Base-by-base conservation (phyloP, 306 rosid species). In the Albizia julibrissin region DNA sequence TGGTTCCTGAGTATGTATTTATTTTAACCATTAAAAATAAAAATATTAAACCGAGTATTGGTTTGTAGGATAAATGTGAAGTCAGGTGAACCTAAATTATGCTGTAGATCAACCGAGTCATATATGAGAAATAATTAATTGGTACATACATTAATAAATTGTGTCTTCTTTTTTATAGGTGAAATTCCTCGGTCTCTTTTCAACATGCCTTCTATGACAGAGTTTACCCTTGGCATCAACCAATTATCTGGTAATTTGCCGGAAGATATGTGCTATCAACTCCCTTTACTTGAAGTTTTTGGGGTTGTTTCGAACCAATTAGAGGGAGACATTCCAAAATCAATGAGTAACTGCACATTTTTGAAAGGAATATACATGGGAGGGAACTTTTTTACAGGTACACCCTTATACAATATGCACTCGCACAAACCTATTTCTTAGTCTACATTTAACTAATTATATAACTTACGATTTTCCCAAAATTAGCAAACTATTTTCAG, bases 301-400 rank as follows among this genome's bases (percentile, higher is more conserved):
- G 10, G 44, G 0, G 0, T 0, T 1, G 3, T 8, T n/a, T 0
- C 1, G 2, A 84, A 79, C 46, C 66, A 69, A 56, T 10, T 67
- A 7, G 9, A 1, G 3, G 87, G 87, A 16, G 66, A 27, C 34
- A 73, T 84, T 67, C 84, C 31, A 29, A 29, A 13, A 49, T 80
- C 84, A 15, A 59, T 84, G 2, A 42, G 74, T 37, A 84, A 80
- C 11, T 84, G 84, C 69, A 80, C 84, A 8, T 26, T 5, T 1
- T 54, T 79, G 2, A 9, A 2, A 37, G 1, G 0, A 0, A 43
- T 79, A 58, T 8, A 0, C 3, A 26, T 84, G 5, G 14, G 10
- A 14, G 0, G 10, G 2, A 79, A 74, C 49, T 12, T 7, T 19
- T 75, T 84, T 19, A 10, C 81, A 79, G 87, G 87, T 66, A 65